These are phyloP conservation scores for Phaeophleospora eucalypticola DNA, from an alignment of 2,329 filamentous ascomycete genomes.

Conservation along the genomic window DNA sequence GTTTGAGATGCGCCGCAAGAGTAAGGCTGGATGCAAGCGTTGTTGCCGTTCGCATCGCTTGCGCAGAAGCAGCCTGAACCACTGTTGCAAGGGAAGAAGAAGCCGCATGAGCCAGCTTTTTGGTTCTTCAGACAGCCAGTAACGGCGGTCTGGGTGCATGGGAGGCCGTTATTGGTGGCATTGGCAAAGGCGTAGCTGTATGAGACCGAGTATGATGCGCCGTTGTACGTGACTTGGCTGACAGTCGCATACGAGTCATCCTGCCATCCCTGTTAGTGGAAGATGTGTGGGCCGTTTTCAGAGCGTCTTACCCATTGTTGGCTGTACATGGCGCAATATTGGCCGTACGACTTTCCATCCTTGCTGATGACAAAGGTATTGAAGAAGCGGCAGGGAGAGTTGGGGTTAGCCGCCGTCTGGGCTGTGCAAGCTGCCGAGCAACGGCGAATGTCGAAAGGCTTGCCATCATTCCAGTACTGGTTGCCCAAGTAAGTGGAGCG, in stretches of 20 bases:
- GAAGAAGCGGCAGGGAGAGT: slow-evolving; percentile 19
- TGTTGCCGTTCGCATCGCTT: background rate
- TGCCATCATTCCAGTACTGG: slow-evolving; percentile 26
- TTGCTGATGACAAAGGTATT: slow-evolving; percentile 18
- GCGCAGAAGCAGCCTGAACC: slow-evolving; percentile 7
- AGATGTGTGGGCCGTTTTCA: background rate
- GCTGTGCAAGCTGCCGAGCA: slow-evolving; percentile 20
- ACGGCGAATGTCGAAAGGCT: slow-evolving; percentile 30
- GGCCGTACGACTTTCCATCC: slow-evolving; percentile 16
- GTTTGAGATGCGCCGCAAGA: slow-evolving; percentile 1
- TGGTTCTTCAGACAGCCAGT: slow-evolving; percentile 1
- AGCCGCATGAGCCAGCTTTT: slow-evolving; percentile 3
- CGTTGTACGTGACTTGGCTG: slow-evolving; percentile 1
- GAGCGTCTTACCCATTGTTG: slow-evolving; percentile 13
- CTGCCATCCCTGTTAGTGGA: background rate
- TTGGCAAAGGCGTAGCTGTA: slow-evolving; percentile 10
- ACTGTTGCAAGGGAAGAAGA: slow-evolving; percentile 4
- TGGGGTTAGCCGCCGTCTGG: slow-evolving; percentile 2
- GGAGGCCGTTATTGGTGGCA: slow-evolving; percentile 4
- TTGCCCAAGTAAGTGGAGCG: slow-evolving; percentile 27
- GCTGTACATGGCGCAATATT: slow-evolving; percentile 21
- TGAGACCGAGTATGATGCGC: slow-evolving; percentile 4
- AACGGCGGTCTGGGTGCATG: slow-evolving; percentile 4
- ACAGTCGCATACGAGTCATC: slow-evolving; percentile 7
- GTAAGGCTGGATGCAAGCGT: background rate